Base-by-base conservation (phyloP, 192 early-diverging fungal species). In the Backusella sp. region DNA sequence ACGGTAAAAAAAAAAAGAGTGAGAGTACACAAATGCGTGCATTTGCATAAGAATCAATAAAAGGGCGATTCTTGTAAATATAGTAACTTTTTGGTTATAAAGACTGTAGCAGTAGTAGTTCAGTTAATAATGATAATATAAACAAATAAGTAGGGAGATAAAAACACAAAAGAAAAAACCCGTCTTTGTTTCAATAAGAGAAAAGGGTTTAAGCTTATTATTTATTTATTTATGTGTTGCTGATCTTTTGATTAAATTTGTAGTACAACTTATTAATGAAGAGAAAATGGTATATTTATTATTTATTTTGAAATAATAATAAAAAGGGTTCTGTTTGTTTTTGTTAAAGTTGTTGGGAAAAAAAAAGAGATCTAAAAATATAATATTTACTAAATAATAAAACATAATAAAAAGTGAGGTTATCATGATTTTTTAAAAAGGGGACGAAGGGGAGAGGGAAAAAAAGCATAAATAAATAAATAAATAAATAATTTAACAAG, bases 401-500 rank as follows among this genome's bases (percentile, higher is more conserved):
- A 26, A 68, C n/a, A 37, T 37, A 37, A 68, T 68, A 35, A 37
- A 68, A 68, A n/a, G 36, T 37, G 67, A 37, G 67, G 35, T 34
- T 36, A 37, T 68, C 67, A 68, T 68, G 67, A n/a, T n/a, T 39
- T 39, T 39, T 39, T n/a, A 68, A 68, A 67, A 67, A 67, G 21
- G 34, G 67, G 36, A 15, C 34, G 15, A 68, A 17, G n/a, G n/a
- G 15, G 19, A 68, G 34, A 39, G 35, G 6, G 34, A 32, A 15
- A 32, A 32, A 34, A 34, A 34, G 28, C 34, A 67, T 67, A 67
- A 28, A 8, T 39, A 39, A 39, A 44, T 44, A 42, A 42, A 46
- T 36, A 68, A 37, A 68, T 68, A 35, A 37, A 68, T 68, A 68
- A 37, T 37, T 37, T 68, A 37, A 68, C 67, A 68, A 68, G 67